phyloP scores from a whole-genome alignment of 2,329 filamentous ascomycete species.

The Cyphellophora attinorum region DNA sequence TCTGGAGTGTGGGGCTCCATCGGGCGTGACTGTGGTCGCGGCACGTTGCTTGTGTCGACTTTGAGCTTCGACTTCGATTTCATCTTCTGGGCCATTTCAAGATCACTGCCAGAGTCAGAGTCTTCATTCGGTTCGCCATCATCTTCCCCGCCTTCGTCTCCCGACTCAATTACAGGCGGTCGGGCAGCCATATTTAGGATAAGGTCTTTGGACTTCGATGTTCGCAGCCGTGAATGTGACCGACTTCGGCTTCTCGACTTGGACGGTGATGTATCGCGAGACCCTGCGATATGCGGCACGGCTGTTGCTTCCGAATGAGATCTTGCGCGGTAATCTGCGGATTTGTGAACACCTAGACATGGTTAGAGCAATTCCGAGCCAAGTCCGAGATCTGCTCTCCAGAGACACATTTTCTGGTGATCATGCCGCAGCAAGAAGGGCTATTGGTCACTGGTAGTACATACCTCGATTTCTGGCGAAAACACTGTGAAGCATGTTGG shows the following conservation, averaged over 20 bases:
- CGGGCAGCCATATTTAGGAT: conserved; percentile 11
- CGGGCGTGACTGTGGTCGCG: conserved; percentile 6
- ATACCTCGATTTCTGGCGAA: conserved; percentile 60
- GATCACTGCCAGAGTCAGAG: conserved; percentile 1
- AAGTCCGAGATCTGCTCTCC: neutral
- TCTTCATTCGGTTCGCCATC: too few relatives aligned
- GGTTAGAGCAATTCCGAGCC: neutral
- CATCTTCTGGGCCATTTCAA: conserved; percentile 5
- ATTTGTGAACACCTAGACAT: neutral
- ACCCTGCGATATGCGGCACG: neutral
- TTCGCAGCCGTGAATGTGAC: conserved; percentile 10
- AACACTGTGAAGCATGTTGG: conserved; percentile 63
- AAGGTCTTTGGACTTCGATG: conserved; percentile 14
- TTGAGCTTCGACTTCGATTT: conserved; percentile 12
- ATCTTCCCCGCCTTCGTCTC: too few relatives aligned
- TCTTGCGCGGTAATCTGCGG: neutral
- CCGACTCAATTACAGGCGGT: conserved; percentile 15
- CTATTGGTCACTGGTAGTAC: conserved; percentile 21
- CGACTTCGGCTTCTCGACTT: conserved; percentile 13
- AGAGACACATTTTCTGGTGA: too few relatives aligned
- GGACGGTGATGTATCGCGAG: conserved; percentile 11
- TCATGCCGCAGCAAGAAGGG: neutral
- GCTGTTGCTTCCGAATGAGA: neutral
- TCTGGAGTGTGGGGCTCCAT: conserved; percentile 16
- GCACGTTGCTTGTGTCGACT: conserved; percentile 13